These are phyloP conservation scores for Helotiales sp. DNA, from an alignment of 2,329 filamentous ascomycete species.

Conservation along the genomic window DNA sequence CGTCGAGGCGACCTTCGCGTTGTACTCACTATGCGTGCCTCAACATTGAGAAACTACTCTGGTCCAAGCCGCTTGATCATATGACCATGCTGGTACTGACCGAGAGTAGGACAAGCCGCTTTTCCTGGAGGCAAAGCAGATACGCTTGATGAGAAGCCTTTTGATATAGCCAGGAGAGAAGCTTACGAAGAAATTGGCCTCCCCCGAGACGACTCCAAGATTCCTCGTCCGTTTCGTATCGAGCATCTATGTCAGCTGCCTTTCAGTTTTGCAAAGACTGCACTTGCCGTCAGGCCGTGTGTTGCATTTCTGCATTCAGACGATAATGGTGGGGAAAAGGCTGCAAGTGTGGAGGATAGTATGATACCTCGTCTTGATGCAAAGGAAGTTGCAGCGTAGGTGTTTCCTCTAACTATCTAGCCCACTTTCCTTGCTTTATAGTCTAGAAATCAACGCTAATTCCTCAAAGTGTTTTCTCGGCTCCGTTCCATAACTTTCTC, in stretches of 20 bases:
- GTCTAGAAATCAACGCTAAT: background rate
- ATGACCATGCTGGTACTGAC: constrained; percentile 4
- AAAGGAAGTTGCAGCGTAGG: constrained; percentile 58
- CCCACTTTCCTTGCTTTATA: too few species aligned
- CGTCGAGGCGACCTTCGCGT: constrained; percentile 76
- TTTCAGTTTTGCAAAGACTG: constrained; percentile 72
- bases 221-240: constrained; percentile 79
- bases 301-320: constrained; percentile 77
- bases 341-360: constrained; percentile 65
- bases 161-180: constrained; percentile 85
- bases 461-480: constrained; percentile 72
- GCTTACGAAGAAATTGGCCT: constrained; percentile 94
- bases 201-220: constrained; percentile 68
- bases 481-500: constrained; percentile 85
- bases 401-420: background rate
- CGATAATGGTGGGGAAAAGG: constrained; percentile 41
- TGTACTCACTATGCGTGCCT: constrained; percentile 71
- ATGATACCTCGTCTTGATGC: constrained; percentile 84
- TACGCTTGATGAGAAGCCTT: constrained; percentile 61
- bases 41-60: constrained; percentile 69
- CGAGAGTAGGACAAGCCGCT: constrained; percentile 67
- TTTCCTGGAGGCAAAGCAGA: constrained; percentile 81
- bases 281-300: constrained; percentile 75
- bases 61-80: constrained; percentile 48
- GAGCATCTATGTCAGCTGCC: constrained; percentile 89